A percentile compares a stretch with the other conserved stretches of the same genome.
phyloP scores from a whole-genome alignment of 106 monocot species.

The Triglochin maritima region DNA sequence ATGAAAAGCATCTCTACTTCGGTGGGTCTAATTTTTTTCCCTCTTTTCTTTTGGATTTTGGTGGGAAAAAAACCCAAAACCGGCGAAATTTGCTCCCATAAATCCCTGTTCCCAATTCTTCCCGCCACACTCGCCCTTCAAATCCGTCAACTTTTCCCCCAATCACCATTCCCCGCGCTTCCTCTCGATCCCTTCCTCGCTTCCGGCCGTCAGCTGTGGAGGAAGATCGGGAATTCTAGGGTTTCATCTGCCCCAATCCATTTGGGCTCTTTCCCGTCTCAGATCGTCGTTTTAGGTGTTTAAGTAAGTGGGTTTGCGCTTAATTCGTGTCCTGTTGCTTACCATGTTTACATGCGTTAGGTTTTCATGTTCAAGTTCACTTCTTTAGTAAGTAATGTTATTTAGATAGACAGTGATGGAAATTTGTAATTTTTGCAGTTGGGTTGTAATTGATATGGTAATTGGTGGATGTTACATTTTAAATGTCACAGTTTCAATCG shows the following conservation, averaged over 20 bases:
- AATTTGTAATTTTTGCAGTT: not conserved
- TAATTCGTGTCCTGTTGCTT: not conserved
- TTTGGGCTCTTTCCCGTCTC: not conserved
- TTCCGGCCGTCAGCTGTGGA: not conserved
- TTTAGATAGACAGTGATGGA: not conserved
- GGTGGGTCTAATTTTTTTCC: not conserved
- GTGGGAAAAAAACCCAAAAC: not conserved
- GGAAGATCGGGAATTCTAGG: conserved; percentile 1
- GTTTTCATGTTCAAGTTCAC: not conserved
- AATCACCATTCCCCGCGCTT: not conserved
- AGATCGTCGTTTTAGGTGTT: not conserved
- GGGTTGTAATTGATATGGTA: not conserved
- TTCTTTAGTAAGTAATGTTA: not conserved
- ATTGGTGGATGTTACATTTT: not conserved
- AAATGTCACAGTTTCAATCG: not conserved
- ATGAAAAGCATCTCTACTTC: too few relatives aligned
- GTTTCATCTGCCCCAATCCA: not conserved
- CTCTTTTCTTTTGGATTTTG: conserved; percentile 1
- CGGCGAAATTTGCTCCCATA: not conserved
- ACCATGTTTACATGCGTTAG: too few relatives aligned
- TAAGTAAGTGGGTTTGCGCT: not conserved
- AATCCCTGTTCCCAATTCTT: not conserved
- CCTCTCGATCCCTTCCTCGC: not conserved
- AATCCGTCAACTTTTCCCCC: not conserved
- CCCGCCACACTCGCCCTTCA: not conserved